Evolutionary conservation across 73 alveolate species (phyloP), one percentile per base, ranked within the genome.

Genomic region (Paramecium tetraurelia): DNA sequence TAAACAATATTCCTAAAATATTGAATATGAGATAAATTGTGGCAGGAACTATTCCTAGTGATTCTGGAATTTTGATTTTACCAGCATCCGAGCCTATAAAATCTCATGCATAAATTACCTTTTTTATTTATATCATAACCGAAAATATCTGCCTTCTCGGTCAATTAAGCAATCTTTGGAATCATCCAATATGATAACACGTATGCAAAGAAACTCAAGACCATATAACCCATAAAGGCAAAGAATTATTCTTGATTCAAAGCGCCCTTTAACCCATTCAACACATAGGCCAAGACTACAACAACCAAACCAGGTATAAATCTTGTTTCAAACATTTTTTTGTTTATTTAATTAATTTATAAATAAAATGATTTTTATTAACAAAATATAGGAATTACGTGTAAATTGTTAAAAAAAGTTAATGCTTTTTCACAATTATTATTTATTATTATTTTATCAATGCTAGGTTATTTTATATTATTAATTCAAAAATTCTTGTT

Each of bases 11-110:
- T 71, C 69, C 94, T 38, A 68, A 36, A 48, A 84, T 80, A 36
- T 70, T 85, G 20, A 84, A 95, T 38, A 94, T 86, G 41, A 98
- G 93, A 95, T 95, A 98, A 7, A 94, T 95, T 41, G 98, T 94
- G 1, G 98, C 98, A 10, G 99, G 97, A 0, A 97, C 98, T 48
- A 98, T 95, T 14, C 99, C 99, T 92, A 98, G 92, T 14, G 99
- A 95, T 92, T 98, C 99, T 5, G 99, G 99, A 5, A 89, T 57
- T 89, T 41, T 33, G 4, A 36, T 27, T 12, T 71, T 48, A 29
- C 94, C 94, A 18, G 57, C 94, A 5, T 44, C 77, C 1, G 94
- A 71, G 20, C 90, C 90, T 80, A 80, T 8, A 2, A 11, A 43
- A 21, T 43, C 18, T 11, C 5, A 43, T 41, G 4, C 44, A 80